Base-by-base conservation (phyloP, 768 basidiomycete genomes). In the Vararia minispora region DNA sequence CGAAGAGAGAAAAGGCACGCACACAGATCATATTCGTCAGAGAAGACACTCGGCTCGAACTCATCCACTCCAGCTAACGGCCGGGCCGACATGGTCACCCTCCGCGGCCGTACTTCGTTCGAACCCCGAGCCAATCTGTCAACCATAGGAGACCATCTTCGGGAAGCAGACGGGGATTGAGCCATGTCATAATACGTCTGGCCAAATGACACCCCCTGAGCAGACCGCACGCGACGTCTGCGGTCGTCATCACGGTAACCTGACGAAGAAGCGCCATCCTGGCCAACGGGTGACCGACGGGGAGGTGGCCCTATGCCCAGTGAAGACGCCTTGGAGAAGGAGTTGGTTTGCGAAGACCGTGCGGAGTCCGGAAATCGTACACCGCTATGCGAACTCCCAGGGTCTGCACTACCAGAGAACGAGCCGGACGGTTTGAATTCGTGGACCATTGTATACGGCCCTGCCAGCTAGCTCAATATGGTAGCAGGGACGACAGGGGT, bases 21-120 rank as follows among this genome's bases (percentile, higher is more conserved):
- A 86, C 83, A 72, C 43, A 85, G 62, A 52, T 85, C 79, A 52
- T 83, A 85, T 57, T 86, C 83, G 44, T 86, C 74, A 1, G 80
- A 79, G 57, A 84, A 79, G 13, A 43, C 39, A 17, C 41, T 43
- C 7, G 48, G 41, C 21, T 49, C 48, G 14, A 43, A 12, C 10
- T 45, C 49, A 20, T 49, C 49, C 24, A 49, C n/a, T 14, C 43
- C 34, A 21, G 43, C 42, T 11, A 13, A 17, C 5, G 34, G 34
- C n/a, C 16, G 34, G 18, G 14, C 25, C 34, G n/a, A n/a, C n/a
- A n/a, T n/a, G n/a, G n/a, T n/a, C n/a, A n/a, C n/a, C n/a, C n/a
- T n/a, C n/a, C n/a, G n/a, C n/a, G n/a, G n/a, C n/a, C n/a, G n/a
- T n/a, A n/a, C n/a, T n/a, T n/a, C n/a, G n/a, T n/a, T n/a, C n/a